Evolutionary conservation across 805 yeast species (phyloP).

Genomic region (Metschnikowia picachoensis): DNA sequence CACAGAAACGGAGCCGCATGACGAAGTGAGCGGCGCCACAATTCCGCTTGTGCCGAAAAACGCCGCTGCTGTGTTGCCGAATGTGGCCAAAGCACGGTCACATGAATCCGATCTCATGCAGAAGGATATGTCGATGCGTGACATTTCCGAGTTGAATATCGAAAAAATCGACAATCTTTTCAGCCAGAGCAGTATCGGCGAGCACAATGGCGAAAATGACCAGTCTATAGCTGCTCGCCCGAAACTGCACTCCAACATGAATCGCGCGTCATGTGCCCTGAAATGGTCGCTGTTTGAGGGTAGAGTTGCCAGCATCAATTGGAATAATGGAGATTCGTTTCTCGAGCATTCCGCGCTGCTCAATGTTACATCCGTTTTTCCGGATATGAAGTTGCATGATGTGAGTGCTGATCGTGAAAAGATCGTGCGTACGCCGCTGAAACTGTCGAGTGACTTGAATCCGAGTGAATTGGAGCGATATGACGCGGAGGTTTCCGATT

Average conservation of each 20-base stretch:
- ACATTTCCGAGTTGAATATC: constrained; percentile 37
- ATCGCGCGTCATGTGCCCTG: constrained; percentile 3
- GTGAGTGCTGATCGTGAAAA: constrained; percentile 12
- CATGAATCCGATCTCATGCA: not conserved
- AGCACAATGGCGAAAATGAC: not conserved
- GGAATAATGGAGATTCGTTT: constrained; percentile 36
- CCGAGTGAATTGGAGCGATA: constrained; percentile 36
- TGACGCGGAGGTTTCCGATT: constrained; percentile 39
- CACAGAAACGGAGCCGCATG: constrained; percentile 7
- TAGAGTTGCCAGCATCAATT: constrained; percentile 36
- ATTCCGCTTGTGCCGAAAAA: constrained; percentile 7
- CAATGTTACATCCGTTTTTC: constrained; percentile 4
- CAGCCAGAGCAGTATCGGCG: constrained; percentile 18
- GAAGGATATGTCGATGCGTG: constrained; percentile 29
- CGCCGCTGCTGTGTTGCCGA: not conserved
- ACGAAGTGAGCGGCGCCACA: constrained; percentile 6
- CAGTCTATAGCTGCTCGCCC: not conserved
- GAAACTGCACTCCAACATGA: not conserved
- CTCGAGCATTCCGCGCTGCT: constrained; percentile 26
- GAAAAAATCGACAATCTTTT: constrained; percentile 36
- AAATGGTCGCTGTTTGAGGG: constrained; percentile 15
- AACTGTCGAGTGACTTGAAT: constrained; percentile 4
- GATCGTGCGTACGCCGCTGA: not conserved
- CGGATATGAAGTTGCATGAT: constrained; percentile 23
- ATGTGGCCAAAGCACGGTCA: not conserved